Conservation (phyloP, 2,329 filamentous ascomycete genomes). For the Stagonosporopsis vannaccii region DNA sequence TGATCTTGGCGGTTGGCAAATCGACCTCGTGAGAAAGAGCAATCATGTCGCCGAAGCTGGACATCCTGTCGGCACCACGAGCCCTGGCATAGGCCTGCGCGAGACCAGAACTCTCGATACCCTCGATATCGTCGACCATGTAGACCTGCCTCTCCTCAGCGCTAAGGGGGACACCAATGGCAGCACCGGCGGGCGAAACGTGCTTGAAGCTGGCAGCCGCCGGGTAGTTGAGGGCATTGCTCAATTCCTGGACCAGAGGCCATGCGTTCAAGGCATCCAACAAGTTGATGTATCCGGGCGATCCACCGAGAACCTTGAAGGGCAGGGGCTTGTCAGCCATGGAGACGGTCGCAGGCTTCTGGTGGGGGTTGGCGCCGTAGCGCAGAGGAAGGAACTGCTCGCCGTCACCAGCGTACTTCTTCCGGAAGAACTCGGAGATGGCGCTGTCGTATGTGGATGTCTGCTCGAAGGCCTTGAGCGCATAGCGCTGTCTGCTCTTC, state of each 20-base stretch:
- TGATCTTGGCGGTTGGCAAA: slow-evolving; percentile 93
- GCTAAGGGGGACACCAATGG: slow-evolving; percentile 86
- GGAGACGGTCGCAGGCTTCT: slow-evolving; percentile 93
- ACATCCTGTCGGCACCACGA: slow-evolving; percentile 96
- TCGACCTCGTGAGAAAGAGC: slow-evolving; percentile 92
- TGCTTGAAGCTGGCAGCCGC: slow-evolving; percentile 98
- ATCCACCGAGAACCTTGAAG: slow-evolving; percentile 91
- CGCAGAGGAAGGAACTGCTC: slow-evolving; percentile 83
- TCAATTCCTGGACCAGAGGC: slow-evolving; percentile 96
- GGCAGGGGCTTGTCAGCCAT: slow-evolving; percentile 76
- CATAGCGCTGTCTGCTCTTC: slow-evolving; percentile 84
- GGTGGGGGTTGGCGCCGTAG: slow-evolving; percentile 97
- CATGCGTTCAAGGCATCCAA: slow-evolving; percentile 96
- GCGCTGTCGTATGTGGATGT: slow-evolving; percentile 95
- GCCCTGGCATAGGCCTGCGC: slow-evolving; percentile 96
- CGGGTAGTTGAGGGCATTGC: slow-evolving; percentile 82
- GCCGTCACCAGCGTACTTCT: slow-evolving; percentile 89
- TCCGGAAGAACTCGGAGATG: slow-evolving; percentile 96
- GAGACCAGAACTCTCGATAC: slow-evolving; percentile 82
- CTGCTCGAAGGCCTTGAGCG: slow-evolving; percentile 97
- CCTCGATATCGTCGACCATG: slow-evolving; percentile 95
- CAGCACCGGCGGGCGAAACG: slow-evolving; percentile 94
- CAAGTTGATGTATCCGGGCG: slow-evolving; percentile 96
- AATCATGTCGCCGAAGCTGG: slow-evolving; percentile 96
- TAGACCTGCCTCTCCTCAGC: slow-evolving; percentile 95